These are phyloP conservation scores for Eucalyptus sideroxylon DNA, from an alignment of 345 rosid genomes.

Conservation along the genomic window DNA sequence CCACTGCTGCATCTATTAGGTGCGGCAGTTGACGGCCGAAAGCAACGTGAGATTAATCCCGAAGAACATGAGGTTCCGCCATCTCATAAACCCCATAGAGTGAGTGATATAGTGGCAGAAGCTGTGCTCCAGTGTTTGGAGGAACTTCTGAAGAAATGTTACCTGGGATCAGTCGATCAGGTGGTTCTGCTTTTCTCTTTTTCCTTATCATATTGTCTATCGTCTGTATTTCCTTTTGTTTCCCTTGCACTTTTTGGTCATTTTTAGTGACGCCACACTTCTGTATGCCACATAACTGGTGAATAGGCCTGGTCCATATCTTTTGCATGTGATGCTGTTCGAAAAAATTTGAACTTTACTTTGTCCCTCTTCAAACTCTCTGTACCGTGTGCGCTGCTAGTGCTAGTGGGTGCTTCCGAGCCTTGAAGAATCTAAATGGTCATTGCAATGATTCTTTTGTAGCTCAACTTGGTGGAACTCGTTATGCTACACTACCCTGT, in stretches of 20 bases:
- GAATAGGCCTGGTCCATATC: neutral
- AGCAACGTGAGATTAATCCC: conserved; percentile 5
- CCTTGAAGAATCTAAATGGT: neutral
- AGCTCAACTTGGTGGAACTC: neutral
- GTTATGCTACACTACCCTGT: neutral
- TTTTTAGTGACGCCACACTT: neutral
- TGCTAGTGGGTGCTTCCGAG: neutral
- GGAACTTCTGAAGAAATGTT: conserved; percentile 63
- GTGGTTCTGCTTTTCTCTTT: conserved; percentile 5
- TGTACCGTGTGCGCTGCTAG: neutral
- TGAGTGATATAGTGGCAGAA: conserved; percentile 81
- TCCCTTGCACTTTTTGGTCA: neutral
- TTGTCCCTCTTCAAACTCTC: neutral
- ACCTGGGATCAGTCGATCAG: conserved; percentile 59
- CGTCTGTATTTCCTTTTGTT: neutral
- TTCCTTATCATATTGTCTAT: neutral
- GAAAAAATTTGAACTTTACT: neutral
- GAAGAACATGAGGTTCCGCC: neutral
- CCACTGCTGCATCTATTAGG: conserved; percentile 80
- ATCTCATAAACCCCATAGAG: conserved; percentile 7
- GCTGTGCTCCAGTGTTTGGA: conserved; percentile 69
- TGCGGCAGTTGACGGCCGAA: conserved; percentile 52
- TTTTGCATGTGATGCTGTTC: neutral
- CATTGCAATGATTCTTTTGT: neutral
- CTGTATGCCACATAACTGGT: neutral